Percentiles rank a stretch among this genome's conserved stretches.
These are phyloP conservation scores for Phytopythium vexans DNA, from an alignment of 352 stramenopile genomes.

Conservation along the genomic window DNA sequence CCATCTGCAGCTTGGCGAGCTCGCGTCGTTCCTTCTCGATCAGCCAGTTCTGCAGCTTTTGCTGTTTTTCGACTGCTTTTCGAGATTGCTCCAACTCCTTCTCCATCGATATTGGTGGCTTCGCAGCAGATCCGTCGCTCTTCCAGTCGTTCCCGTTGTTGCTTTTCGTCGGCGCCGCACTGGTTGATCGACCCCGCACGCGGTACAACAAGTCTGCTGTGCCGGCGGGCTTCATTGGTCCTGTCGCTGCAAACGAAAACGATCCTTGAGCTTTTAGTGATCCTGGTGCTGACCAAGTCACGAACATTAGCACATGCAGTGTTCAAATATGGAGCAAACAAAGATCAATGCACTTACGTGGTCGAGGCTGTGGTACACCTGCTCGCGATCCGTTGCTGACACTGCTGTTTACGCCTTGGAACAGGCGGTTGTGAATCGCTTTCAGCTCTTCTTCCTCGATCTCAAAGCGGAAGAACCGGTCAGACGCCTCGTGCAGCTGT, in stretches of 20 bases:
- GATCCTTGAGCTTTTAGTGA: conserved; percentile 20
- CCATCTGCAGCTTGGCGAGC: conserved; percentile 73
- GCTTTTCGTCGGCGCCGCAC: conserved; percentile 11
- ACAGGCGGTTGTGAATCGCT: conserved; percentile 50
- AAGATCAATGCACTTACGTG: conserved; percentile 20
- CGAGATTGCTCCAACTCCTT: conserved; percentile 63
- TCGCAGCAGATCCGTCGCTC: conserved; percentile 29
- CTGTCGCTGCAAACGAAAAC: conserved; percentile 13
- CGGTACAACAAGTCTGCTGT: conserved; percentile 58
- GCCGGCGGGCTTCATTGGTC: conserved; percentile 10
- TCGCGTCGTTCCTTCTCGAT: conserved; percentile 87
- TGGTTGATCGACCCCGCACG: conserved; percentile 47
- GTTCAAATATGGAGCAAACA: neutral
- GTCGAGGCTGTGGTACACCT: conserved; percentile 14
- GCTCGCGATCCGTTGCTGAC: conserved; percentile 3
- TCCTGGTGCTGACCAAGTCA: neutral
- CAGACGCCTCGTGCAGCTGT: conserved; percentile 72
- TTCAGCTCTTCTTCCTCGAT: conserved; percentile 93
- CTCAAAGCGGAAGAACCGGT: conserved; percentile 92
- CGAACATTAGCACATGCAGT: neutral
- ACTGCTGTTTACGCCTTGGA: conserved; percentile 26
- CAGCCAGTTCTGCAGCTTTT: conserved; percentile 87
- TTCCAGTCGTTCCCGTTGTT: conserved; percentile 37
- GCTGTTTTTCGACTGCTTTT: conserved; percentile 88
- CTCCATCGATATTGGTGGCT: conserved; percentile 36